phyloP scores from a whole-genome alignment of 2,329 filamentous ascomycete species.

The Fusarium stilboides region DNA sequence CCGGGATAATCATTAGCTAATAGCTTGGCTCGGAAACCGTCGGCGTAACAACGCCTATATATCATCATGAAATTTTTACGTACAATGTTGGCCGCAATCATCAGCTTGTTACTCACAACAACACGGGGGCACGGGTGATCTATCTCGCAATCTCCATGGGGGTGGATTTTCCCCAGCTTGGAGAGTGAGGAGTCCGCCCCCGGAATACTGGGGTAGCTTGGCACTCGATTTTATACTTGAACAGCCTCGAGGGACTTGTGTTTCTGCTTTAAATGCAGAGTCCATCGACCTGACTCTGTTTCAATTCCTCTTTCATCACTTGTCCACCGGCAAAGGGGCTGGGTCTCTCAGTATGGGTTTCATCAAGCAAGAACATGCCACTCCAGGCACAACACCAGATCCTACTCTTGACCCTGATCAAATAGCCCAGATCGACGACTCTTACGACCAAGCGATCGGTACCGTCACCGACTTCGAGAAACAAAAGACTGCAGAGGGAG shows the following conservation, averaged over 20 bases:
- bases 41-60: conserved; percentile 13
- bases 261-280: not conserved
- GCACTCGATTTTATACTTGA: not conserved
- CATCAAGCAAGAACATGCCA: not conserved
- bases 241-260: not conserved
- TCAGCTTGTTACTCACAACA: conserved; percentile 28
- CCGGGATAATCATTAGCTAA: too few relatives aligned
- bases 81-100: conserved; percentile 14
- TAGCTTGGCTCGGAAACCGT: conserved; percentile 9
- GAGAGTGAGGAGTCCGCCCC: conserved; percentile 8
- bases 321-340: too few relatives aligned
- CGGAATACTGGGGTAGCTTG: not conserved
- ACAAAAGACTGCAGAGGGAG: conserved; percentile 41
- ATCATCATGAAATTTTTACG: conserved; percentile 14
- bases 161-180: conserved; percentile 7
- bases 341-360: conserved; percentile 6
- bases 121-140: not conserved
- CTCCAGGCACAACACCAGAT: not conserved
- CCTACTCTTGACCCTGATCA: conserved; percentile 11
- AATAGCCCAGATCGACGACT: conserved; percentile 29
- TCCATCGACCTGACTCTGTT: not conserved
- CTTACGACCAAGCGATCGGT: conserved; percentile 41
- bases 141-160: not conserved
- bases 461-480: conserved; percentile 47
- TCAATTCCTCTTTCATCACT: not conserved